These are phyloP conservation scores for Capronia americana DNA, from an alignment of 2,329 filamentous ascomycete species.

Conservation along the genomic window DNA sequence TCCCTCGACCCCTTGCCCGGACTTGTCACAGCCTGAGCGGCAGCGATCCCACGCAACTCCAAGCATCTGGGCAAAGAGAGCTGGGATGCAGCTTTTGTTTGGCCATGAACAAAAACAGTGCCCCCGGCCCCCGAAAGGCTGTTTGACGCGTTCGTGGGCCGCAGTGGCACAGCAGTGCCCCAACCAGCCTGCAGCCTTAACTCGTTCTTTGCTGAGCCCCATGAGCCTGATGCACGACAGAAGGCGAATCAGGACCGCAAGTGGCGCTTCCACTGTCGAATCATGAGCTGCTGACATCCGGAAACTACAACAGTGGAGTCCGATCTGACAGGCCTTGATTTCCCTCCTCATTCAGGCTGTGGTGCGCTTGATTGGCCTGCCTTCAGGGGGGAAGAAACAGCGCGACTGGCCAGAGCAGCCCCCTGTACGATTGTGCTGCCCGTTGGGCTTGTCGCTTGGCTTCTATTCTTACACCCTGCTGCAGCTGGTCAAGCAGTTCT, in stretches of 20 bases:
- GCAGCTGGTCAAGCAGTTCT: neutral
- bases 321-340: slow-evolving; percentile 22
- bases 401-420: neutral
- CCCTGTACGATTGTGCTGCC: neutral
- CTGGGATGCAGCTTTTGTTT: slow-evolving; percentile 1
- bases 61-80: slow-evolving; percentile 4
- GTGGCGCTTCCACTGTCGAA: slow-evolving; percentile 15
- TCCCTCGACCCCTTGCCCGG: slow-evolving; percentile 58
- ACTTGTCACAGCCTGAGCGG: slow-evolving; percentile 12
- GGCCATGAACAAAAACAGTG: slow-evolving; percentile 1
- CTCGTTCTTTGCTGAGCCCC: slow-evolving; percentile 14
- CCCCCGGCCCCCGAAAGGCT: slow-evolving; percentile 16
- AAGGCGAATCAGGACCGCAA: slow-evolving; percentile 11
- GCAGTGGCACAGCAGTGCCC: slow-evolving; percentile 20
- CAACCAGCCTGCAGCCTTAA: slow-evolving; percentile 8
- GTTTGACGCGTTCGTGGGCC: slow-evolving; percentile 16
- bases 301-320: slow-evolving; percentile 3
- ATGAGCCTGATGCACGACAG: slow-evolving; percentile 8
- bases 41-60: slow-evolving; percentile 3
- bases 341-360: slow-evolving; percentile 11
- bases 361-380: slow-evolving; percentile 14
- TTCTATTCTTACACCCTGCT: slow-evolving; percentile 28
- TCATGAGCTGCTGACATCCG: slow-evolving; percentile 13
- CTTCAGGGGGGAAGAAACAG: slow-evolving; percentile 3
- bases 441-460: slow-evolving; percentile 6